Evolutionary conservation across 495 filamentous ascomycete genomes (phyloP).

Genomic region (Aspergillus sclerotioniger): DNA sequence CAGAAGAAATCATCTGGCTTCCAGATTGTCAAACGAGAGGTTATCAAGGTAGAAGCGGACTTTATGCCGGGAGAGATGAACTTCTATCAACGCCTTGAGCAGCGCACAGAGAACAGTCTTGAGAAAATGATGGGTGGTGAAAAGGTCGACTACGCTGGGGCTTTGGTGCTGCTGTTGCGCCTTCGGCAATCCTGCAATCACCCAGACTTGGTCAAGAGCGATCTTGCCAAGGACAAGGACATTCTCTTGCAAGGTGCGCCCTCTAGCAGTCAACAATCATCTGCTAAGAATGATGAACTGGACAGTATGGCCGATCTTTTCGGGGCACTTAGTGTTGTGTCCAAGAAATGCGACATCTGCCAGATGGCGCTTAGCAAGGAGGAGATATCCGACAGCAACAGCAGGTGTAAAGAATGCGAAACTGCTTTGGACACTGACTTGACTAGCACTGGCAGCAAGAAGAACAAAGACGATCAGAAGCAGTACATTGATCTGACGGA

Average conservation of each 20-base stretch:
- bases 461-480: conserved; percentile 43
- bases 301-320: conserved; percentile 85
- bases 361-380: conserved; percentile 62
- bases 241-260: conserved; percentile 63
- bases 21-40: conserved; percentile 82
- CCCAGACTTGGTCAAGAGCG: conserved; percentile 77
- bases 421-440: conserved; percentile 56
- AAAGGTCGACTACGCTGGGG: conserved; percentile 75
- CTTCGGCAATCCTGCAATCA: conserved; percentile 94
- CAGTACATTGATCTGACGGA: conserved; percentile 20
- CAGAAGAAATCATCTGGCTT: conserved; percentile 61
- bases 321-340: conserved; percentile 74
- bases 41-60: conserved; percentile 73
- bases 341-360: conserved; percentile 88
- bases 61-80: conserved; percentile 76
- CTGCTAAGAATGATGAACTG: conserved; percentile 56
- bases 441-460: conserved; percentile 35
- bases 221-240: conserved; percentile 83
- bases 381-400: conserved; percentile 55
- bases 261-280: conserved; percentile 45
- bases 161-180: conserved; percentile 82
- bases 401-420: conserved; percentile 72
- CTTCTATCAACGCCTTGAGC: conserved; percentile 82
- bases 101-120: conserved; percentile 79
- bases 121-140: conserved; percentile 79